phyloP scores from a whole-genome alignment of 495 filamentous ascomycete species.

The Sporormia fimetaria region DNA sequence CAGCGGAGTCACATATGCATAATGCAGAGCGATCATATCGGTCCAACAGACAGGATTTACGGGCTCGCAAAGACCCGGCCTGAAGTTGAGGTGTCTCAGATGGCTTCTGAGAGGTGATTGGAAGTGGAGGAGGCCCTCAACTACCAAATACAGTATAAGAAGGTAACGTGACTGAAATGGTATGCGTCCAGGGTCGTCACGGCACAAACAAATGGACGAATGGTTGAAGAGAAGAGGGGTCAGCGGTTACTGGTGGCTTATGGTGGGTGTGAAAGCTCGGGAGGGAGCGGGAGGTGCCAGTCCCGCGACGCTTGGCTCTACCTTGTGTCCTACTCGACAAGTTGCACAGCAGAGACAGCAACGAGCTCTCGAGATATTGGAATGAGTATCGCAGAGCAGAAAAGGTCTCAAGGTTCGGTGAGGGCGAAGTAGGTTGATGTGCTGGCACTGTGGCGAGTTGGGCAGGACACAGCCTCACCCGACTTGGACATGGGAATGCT shows the following conservation, averaged over 20 bases:
- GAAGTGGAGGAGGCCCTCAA: not conserved
- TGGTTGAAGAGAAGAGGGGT: slow-evolving; percentile 8
- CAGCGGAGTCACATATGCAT: no score
- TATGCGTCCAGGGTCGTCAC: slow-evolving; percentile 12
- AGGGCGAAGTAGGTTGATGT: slow-evolving; percentile 15
- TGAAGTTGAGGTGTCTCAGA: no score
- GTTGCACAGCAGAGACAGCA: not conserved
- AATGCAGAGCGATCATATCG: no score
- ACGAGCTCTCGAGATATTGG: not conserved
- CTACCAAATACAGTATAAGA: slow-evolving; percentile 10
- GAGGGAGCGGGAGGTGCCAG: not conserved
- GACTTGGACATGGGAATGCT: no score
- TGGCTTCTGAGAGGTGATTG: slow-evolving; percentile 9
- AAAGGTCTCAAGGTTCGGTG: slow-evolving; percentile 3
- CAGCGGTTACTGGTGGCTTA: slow-evolving; percentile 11
- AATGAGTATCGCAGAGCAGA: not conserved
- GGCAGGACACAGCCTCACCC: slow-evolving; percentile 17
- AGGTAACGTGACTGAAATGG: slow-evolving; percentile 13
- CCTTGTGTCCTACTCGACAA: not conserved
- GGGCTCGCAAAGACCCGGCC: no score
- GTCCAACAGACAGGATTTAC: no score
- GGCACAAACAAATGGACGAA: slow-evolving; percentile 18
- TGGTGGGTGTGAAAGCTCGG: slow-evolving; percentile 11
- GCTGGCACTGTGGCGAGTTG: slow-evolving; percentile 23
- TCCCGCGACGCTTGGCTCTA: not conserved